Evolutionary conservation across 306 rosid genomes (phyloP).

Genomic region (Sechiopsis laciniata): DNA sequence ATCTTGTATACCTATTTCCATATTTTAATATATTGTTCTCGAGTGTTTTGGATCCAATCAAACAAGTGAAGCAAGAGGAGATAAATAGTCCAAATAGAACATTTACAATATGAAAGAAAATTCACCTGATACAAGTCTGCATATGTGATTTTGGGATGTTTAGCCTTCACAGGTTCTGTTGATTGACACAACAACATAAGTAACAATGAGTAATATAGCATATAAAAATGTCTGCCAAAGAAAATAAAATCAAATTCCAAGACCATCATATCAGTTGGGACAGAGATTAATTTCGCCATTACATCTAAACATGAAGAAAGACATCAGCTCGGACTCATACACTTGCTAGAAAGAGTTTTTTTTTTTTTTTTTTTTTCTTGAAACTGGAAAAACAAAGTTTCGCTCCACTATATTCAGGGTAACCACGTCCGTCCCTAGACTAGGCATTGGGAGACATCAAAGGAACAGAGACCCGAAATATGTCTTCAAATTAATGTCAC

Average conservation of each 20-base stretch:
- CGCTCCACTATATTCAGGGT: too few species aligned
- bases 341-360: neutral
- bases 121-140: conserved; percentile 81
- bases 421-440: too few species aligned
- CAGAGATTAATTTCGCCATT: neutral
- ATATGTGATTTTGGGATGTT: conserved; percentile 54
- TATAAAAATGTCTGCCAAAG: neutral
- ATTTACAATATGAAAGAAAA: neutral
- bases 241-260: neutral
- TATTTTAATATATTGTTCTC: too few species aligned
- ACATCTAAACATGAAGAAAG: neutral
- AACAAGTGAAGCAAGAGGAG: neutral
- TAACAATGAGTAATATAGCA: neutral
- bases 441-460: too few species aligned
- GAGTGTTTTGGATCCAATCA: too few species aligned
- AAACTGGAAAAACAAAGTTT: too few species aligned
- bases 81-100: neutral
- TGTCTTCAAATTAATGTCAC: too few species aligned
- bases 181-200: conserved; percentile 21
- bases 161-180: conserved; percentile 65
- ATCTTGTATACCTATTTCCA: too few species aligned
- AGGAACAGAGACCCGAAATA: too few species aligned
- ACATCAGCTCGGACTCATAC: neutral
- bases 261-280: conserved; percentile 10
- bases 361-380: too few species aligned